Evolutionary conservation across 805 yeast species (phyloP), one percentile per base, ranked within the genome.

Genomic region (Kodamaea lidongshanica): DNA sequence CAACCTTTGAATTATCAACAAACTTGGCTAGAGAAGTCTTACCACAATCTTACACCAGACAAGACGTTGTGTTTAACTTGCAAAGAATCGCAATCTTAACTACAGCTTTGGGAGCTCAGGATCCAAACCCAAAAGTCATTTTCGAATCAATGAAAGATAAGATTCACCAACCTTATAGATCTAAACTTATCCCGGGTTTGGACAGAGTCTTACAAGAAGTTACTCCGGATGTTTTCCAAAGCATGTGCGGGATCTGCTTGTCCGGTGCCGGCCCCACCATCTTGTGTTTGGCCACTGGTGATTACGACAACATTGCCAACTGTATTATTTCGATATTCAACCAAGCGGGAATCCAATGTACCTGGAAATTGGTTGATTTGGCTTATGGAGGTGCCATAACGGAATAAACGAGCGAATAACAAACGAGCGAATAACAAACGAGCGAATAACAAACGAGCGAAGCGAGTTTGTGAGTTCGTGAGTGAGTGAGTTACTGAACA

Each of bases 211-310:
- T 92, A 44, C 65, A 76, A 5, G 69, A 81, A 9, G 79, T 92
- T 30, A 84, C 94, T 0, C 95, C 97, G 24, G 68, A 72, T 25
- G 66, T 83, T 5, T 83, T 84, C 52, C 79, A 80, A 1, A 96
- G 96, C 3, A 67, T 88, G 27, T 68, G 92, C 35, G 98, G 98
- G 30, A 85, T 92, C 45, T 92, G 98, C 54, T 68, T 92, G 35
- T 82, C 95, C 16, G 98, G 98, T 31, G 98, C 98, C 5, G 98
- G 98, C 6, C 98, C 98, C 34, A 92, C 98, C 6, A 88, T 92
- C 34, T 65, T 92, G 40, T 94, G 95, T 23, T 70, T 92, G 40
- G 97, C 98, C 4, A 87, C 96, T 4, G 79, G 74, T 12, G 83
- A 85, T 54, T 92, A 77, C 45, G 96, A 87, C 6, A 68, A 63